These are phyloP conservation scores for Cystobasidium tubakii DNA, from an alignment of 768 basidiomycete genomes.

Conservation along the genomic window DNA sequence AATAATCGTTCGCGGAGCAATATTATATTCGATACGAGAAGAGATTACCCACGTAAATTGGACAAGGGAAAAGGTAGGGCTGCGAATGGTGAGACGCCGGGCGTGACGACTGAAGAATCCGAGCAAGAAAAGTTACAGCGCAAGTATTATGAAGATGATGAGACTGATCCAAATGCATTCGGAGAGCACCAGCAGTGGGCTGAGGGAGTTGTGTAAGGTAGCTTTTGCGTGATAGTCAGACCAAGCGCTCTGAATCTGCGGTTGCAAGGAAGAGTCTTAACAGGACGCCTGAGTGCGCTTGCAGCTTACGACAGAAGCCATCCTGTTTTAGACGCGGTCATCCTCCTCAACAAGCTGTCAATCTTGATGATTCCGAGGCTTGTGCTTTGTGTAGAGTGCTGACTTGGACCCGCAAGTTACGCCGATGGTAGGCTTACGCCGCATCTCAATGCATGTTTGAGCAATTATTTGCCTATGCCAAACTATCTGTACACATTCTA, in stretches of 20 bases:
- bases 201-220: neutral
- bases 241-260: neutral
- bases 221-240: neutral
- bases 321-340: no score
- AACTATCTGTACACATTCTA: no score
- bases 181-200: constrained; percentile 14
- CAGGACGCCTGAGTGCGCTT: no score
- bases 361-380: no score
- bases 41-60: constrained; percentile 3
- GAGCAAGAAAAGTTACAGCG: constrained; percentile 2
- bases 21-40: neutral
- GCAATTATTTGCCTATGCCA: no score
- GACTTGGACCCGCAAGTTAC: no score
- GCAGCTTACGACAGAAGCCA: no score
- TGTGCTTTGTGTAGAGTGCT: no score
- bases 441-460: no score
- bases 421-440: no score
- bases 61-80: constrained; percentile 31
- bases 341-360: no score
- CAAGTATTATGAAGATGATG: constrained; percentile 3
- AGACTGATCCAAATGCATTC: neutral
- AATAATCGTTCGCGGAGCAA: neutral
- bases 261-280: no score
- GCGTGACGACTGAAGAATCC: neutral
- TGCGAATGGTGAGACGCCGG: neutral